These are phyloP conservation scores for Macrophomina pseudophaseolina DNA, from an alignment of 2,329 filamentous ascomycete species.

Conservation along the genomic window DNA sequence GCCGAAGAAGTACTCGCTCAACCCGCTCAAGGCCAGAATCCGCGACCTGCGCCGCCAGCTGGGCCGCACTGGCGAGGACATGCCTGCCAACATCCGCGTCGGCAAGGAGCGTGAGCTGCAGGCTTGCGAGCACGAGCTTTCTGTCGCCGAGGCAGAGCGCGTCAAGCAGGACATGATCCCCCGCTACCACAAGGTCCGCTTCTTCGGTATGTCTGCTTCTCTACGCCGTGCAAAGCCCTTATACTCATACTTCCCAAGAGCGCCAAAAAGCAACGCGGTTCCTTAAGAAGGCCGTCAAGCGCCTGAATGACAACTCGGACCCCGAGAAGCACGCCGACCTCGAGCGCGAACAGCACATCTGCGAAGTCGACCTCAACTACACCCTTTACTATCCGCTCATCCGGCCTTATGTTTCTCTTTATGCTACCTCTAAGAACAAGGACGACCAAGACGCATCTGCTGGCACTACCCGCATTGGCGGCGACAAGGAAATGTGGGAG, in stretches of 20 bases:
- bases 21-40: slow-evolving; percentile 72
- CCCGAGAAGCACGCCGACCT: slow-evolving; percentile 61
- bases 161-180: slow-evolving; percentile 72
- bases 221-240: slow-evolving; percentile 28
- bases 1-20: slow-evolving; percentile 45
- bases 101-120: slow-evolving; percentile 75
- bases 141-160: slow-evolving; percentile 63
- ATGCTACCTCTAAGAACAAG: slow-evolving; percentile 41
- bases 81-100: slow-evolving; percentile 70
- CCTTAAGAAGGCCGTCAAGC: slow-evolving; percentile 67
- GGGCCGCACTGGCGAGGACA: slow-evolving; percentile 59
- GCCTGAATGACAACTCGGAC: slow-evolving; percentile 56
- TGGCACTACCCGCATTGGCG: slow-evolving; percentile 40
- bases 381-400: slow-evolving; percentile 73
- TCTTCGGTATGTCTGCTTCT: slow-evolving; percentile 68
- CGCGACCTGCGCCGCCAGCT: slow-evolving; percentile 72
- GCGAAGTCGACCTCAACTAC: slow-evolving; percentile 77
- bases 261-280: slow-evolving; percentile 73
- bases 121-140: slow-evolving; percentile 68
- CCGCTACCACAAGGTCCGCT: slow-evolving; percentile 82
- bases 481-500: slow-evolving; percentile 68
- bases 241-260: slow-evolving; percentile 52
- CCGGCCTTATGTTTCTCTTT: slow-evolving; percentile 70
- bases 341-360: slow-evolving; percentile 65
- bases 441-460: slow-evolving; percentile 32